A percentile compares a stretch with the other conserved stretches of the same genome.
These are phyloP conservation scores for Stygiomarasmius scandens DNA, from an alignment of 1,284 basidiomycete species.

Conservation along the genomic window DNA sequence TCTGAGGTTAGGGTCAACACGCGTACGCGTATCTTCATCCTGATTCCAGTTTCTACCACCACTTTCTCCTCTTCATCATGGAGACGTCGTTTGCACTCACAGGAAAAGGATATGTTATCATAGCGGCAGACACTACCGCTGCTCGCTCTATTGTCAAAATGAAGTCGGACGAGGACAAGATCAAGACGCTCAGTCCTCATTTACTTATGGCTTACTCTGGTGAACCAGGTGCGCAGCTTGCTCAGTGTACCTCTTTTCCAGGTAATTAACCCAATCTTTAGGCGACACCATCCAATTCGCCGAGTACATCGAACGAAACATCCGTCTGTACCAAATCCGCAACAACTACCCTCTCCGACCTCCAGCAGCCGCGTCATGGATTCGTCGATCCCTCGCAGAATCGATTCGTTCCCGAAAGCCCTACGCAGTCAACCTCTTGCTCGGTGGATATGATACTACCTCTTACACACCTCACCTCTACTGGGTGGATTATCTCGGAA, in stretches of 20 bases:
- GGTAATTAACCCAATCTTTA: constrained; percentile 28
- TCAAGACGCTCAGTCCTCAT: constrained; percentile 89
- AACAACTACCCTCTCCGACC: constrained; percentile 90
- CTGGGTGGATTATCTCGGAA: constrained; percentile 97
- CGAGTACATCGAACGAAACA: constrained; percentile 94
- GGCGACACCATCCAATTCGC: constrained; percentile 98
- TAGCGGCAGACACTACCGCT: constrained; percentile 91
- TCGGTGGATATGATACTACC: constrained; percentile 88
- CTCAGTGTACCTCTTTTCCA: neutral
- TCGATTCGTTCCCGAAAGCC: constrained; percentile 88
- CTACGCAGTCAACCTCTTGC: constrained; percentile 90
- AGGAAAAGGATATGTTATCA: constrained; percentile 89
- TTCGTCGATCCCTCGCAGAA: constrained; percentile 87
- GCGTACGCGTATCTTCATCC: constrained; percentile 8
- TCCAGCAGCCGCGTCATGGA: constrained; percentile 91
- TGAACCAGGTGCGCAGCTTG: constrained; percentile 74
- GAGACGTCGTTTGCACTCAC: constrained; percentile 77
- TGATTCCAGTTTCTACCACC: neutral
- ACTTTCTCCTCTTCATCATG: constrained; percentile 44
- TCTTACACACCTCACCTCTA: constrained; percentile 77
- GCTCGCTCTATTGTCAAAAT: constrained; percentile 95
- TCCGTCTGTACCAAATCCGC: constrained; percentile 95
- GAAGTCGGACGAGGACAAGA: constrained; percentile 98
- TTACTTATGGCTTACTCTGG: constrained; percentile 95
- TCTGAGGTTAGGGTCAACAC: constrained; percentile 3